Base-by-base conservation (phyloP, 2,329 filamentous ascomycete species). In the Xylariaceae sp. region DNA sequence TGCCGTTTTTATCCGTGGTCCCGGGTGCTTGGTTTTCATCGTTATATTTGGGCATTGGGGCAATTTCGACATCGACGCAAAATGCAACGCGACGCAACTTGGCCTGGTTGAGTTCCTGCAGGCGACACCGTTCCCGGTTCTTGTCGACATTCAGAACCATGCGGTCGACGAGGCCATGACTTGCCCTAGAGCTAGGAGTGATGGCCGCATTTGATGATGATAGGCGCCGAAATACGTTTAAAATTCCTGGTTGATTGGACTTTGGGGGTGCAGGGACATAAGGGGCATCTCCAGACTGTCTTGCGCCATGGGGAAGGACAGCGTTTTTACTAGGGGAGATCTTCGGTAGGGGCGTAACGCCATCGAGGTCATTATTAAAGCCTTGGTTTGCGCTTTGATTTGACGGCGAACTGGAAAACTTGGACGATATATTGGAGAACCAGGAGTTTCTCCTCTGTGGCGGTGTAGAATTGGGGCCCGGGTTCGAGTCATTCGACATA, bases 1-100 rank as follows among this genome's bases (percentile, higher is more conserved):
- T 89, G 18, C 83, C 78, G 61, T 80, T 82, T 69, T 82, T 82
- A 61, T 81, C 81, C 49, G 76, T 76, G 54, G 23, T 30, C 23
- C 23, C 23, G 74, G 72, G 58, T 74, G 75, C 59, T 82, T 82
- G 49, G 5, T 82, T 81, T 13, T 79, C 79, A 2, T 94, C 89
- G 11, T 78, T 75, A 67, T 95, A 94, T 67, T 85, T 87, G 23
- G 92, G 90, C 70, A 90, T 86, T 0, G 92, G 90, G 2, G 93
- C 93, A 70, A 99, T 96, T 73, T 99, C 94, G 3, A 99, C 92
- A 70, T 99, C 94, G 2, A 99, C 94, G 67, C 90, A 96, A 70
- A 99, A 99, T 0, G 93, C 89, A 0, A 99, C 94, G 56, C 92
- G 85, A 56, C 91, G 84, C 61, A 99, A 75, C 72, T 94, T 96